Base-by-base conservation (phyloP, 345 rosid species). In the Geranium rotundifolium region DNA sequence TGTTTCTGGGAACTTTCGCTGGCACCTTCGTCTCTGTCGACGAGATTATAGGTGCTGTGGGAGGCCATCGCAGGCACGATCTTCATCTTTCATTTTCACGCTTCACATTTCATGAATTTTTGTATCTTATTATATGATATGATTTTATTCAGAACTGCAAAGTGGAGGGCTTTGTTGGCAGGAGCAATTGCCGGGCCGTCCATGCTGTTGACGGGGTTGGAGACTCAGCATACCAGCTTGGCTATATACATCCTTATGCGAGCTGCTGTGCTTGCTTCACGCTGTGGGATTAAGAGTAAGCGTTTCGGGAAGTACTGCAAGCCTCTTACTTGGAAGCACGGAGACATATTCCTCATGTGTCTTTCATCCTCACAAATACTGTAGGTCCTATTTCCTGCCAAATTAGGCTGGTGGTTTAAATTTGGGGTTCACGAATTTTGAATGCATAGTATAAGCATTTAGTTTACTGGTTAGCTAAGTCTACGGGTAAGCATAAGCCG, bases 241-340 rank as follows among this genome's bases (percentile, higher is more conserved):
- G 93, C 96, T 61, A 80, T 89, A 29, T 92, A 92, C 76, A 87
- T 92, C 72, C 75, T 92, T 61, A 89, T 92, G 91, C 91, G 96
- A 19, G 98, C 98, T 17, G 81, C 89, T 7, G 98, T 92, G 13
- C 81, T 92, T 72, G 96, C 96, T 15, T 83, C 95, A 0, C 89
- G 95, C 0, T 92, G 98, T 56, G 98, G 98, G 23, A 89, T 92
- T 63, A 92, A 92, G 63, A 92, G 98, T 72, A 82, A 82, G 64
- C 84, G 81, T 54, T 85, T 89, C 67, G 95, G 93, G 63, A 71
- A 68, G 30, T 58, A 81, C n/a, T 92, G 96, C 70, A 87, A 85
- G 73, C 98, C 98, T 30, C 96, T 92, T 67, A 85, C 98, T 54
- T 92, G 98, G 98, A 89, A 85, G 86, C 96, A 92, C 54, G 95